Percentiles rank a stretch among this genome's conserved stretches.
These are phyloP conservation scores for Fusarium continuum DNA, from an alignment of 2,329 filamentous ascomycete genomes.

Conservation along the genomic window DNA sequence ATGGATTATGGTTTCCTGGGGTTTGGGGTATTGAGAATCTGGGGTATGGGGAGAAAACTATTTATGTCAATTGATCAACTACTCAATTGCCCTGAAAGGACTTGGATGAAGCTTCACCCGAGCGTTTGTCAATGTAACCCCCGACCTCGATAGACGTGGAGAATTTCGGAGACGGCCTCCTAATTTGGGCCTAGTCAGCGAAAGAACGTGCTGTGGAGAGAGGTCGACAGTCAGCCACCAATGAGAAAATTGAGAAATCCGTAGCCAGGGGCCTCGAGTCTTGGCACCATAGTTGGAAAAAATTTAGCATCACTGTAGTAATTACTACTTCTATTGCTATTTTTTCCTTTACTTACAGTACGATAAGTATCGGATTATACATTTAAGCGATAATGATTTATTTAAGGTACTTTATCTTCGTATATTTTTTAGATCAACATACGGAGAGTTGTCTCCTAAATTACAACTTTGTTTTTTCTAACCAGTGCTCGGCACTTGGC, in stretches of 20 bases:
- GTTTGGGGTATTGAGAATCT: neutral
- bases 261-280: neutral
- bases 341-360: too few species aligned
- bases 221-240: constrained; percentile 9
- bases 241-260: neutral
- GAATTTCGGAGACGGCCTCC: neutral
- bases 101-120: neutral
- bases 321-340: too few species aligned
- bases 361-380: too few species aligned
- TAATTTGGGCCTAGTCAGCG: neutral
- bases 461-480: too few species aligned
- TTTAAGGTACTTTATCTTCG: too few species aligned
- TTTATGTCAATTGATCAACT: constrained; percentile 1
- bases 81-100: neutral
- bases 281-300: too few species aligned
- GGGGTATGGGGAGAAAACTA: constrained; percentile 21
- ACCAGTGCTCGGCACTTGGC: neutral
- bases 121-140: neutral
- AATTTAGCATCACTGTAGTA: too few species aligned
- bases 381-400: too few species aligned
- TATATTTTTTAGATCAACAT: too few species aligned
- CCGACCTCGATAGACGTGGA: neutral
- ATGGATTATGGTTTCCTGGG: neutral
- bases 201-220: neutral
- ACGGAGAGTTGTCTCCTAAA: too few species aligned